phyloP scores from a whole-genome alignment of 371 early-diverging fungal genomes.

The Circinella umbellata region DNA sequence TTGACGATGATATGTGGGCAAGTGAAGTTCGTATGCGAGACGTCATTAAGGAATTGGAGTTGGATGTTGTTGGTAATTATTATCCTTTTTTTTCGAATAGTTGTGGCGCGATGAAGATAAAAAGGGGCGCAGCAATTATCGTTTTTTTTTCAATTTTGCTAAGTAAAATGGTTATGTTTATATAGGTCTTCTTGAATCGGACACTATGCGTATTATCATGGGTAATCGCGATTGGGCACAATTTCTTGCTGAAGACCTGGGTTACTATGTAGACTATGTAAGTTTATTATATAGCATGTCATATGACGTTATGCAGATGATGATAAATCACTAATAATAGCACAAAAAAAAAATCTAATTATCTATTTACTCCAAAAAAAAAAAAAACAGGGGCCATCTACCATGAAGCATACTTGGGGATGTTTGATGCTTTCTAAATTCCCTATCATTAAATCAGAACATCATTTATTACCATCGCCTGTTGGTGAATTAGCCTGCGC shows the following conservation, averaged over 20 bases:
- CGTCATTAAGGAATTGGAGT: conserved; percentile 75
- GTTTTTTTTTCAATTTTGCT: conserved; percentile 57
- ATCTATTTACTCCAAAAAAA: neutral
- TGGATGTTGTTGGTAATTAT: conserved; percentile 77
- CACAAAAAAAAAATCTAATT: too few species aligned
- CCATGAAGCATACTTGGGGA: conserved; percentile 89
- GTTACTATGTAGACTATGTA: conserved; percentile 80
- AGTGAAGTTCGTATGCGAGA: conserved; percentile 77
- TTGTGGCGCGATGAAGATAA: neutral
- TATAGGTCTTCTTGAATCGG: conserved; percentile 76
- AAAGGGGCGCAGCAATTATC: neutral
- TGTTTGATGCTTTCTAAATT: conserved; percentile 86
- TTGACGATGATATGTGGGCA: conserved; percentile 86
- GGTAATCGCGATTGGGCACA: conserved; percentile 88
- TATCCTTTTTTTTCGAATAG: neutral
- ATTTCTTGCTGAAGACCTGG: conserved; percentile 77
- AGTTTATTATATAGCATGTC: conserved; percentile 14
- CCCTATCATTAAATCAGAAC: conserved; percentile 74
- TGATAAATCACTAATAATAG: neutral
- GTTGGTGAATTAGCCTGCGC: conserved; percentile 86
- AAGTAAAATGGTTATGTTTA: conserved; percentile 43
- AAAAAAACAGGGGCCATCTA: conserved; percentile 63
- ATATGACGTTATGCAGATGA: neutral
- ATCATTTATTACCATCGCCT: conserved; percentile 82
- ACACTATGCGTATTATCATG: conserved; percentile 84